Conservation (phyloP, 768 basidiomycete genomes). For the Suillus decipiens region DNA sequence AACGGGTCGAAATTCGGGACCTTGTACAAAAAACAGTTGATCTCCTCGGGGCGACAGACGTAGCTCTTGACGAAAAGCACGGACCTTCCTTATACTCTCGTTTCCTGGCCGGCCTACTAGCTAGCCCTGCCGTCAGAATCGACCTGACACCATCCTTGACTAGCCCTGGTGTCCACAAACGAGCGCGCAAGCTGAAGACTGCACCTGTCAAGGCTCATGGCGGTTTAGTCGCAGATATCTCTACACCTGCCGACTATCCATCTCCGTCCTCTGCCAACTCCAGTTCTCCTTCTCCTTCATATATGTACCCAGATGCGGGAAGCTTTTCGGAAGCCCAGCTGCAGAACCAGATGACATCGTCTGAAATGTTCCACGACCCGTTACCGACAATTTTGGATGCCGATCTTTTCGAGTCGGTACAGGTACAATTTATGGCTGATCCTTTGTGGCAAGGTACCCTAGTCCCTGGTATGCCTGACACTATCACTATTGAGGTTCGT, state of each 20-base stretch:
- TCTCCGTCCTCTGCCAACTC: conserved; percentile 35
- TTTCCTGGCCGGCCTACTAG: conserved; percentile 73
- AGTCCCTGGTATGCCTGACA: conserved; percentile 49
- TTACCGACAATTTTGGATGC: conserved; percentile 51
- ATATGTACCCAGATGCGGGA: neutral
- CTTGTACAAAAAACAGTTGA: conserved; percentile 68
- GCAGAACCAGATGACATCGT: conserved; percentile 13
- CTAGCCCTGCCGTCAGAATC: conserved; percentile 29
- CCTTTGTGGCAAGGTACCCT: conserved; percentile 58
- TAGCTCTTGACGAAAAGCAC: conserved; percentile 80
- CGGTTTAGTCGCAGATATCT: conserved; percentile 6
- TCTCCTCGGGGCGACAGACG: conserved; percentile 65
- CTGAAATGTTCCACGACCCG: conserved; percentile 50
- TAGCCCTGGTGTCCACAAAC: neutral
- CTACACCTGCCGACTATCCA: conserved; percentile 33
- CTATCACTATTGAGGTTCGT: neutral
- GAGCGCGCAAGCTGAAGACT: neutral
- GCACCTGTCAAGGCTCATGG: neutral
- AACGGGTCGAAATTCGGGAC: conserved; percentile 59
- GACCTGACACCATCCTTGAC: neutral
- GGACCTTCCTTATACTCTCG: conserved; percentile 79
- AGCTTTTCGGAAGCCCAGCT: neutral
- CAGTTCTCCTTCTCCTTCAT: conserved; percentile 21
- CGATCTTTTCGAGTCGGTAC: conserved; percentile 62
- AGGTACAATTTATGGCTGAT: conserved; percentile 60